A percentile compares a stretch with the other conserved stretches of the same genome.
phyloP scores from a whole-genome alignment of 371 early-diverging fungal genomes.

The Syncephalis plumigaleata region DNA sequence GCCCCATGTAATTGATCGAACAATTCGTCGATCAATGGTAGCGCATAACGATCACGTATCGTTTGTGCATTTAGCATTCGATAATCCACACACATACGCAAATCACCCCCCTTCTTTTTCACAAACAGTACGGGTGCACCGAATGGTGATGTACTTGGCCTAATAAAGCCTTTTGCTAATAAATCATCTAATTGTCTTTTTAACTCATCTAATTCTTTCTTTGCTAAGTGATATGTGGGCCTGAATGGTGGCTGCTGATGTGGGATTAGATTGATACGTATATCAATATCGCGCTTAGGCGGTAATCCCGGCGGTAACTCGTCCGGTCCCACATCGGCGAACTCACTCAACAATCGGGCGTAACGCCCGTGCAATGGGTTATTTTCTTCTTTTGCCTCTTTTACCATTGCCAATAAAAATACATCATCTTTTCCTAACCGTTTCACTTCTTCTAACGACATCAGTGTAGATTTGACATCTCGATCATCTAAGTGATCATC shows the following conservation, averaged over 20 bases:
- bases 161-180: slow-evolving; percentile 7
- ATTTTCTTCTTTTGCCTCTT: no score
- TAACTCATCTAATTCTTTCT: slow-evolving; percentile 13
- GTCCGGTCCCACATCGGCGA: slow-evolving; percentile 2
- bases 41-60: slow-evolving; percentile 11
- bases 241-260: slow-evolving; percentile 7
- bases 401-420: no score
- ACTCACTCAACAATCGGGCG: neutral
- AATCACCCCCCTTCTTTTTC: slow-evolving; percentile 11
- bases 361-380: no score
- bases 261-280: slow-evolving; percentile 9
- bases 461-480: no score
- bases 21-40: slow-evolving; percentile 17
- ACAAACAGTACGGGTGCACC: slow-evolving; percentile 38
- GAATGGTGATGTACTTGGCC: slow-evolving; percentile 4
- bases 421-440: no score
- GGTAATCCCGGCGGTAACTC: slow-evolving; percentile 2
- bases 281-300: slow-evolving; percentile 3
- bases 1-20: slow-evolving; percentile 11
- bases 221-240: slow-evolving; percentile 11
- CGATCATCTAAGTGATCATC: no score
- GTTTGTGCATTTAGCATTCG: slow-evolving; percentile 6
- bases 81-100: slow-evolving; percentile 8
- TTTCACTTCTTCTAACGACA: no score
- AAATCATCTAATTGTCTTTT: slow-evolving; percentile 13